Percentiles rank a stretch among this genome's conserved stretches.
Conservation (phyloP, 2,329 filamentous ascomycete species). For the Colletotrichum tabaci region DNA sequence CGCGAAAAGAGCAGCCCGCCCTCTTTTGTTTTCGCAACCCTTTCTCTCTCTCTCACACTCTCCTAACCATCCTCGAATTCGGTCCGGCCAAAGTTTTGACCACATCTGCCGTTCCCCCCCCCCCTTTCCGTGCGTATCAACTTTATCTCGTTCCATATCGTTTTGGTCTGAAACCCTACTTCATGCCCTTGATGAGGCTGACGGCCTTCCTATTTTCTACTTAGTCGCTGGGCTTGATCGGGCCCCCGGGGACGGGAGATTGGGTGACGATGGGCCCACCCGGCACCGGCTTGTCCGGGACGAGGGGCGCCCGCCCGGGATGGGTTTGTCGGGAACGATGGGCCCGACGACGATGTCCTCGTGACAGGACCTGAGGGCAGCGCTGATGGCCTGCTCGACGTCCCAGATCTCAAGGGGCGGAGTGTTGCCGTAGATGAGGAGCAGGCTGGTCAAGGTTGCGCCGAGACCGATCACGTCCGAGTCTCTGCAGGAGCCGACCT, state of each 20-base stretch:
- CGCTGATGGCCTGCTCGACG: conserved; percentile 43
- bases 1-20: neutral
- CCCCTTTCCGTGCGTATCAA: conserved; percentile 22
- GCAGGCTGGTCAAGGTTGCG: conserved; percentile 40
- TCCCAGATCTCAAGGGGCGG: conserved; percentile 42
- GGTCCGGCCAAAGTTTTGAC: neutral
- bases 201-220: neutral
- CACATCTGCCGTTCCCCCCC: neutral
- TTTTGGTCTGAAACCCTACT: neutral
- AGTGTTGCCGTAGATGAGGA: conserved; percentile 39
- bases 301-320: conserved; percentile 51
- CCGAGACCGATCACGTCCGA: conserved; percentile 43
- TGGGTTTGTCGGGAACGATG: conserved; percentile 45
- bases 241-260: conserved; percentile 33
- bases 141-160: conserved; percentile 28
- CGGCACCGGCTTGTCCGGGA: conserved; percentile 49
- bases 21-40: neutral
- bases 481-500: conserved; percentile 38
- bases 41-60: no score
- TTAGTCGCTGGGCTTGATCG: conserved; percentile 37
- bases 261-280: conserved; percentile 48
- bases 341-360: conserved; percentile 30
- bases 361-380: conserved; percentile 41
- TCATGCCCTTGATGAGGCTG: neutral
- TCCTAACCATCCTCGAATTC: conserved; percentile 6